These are phyloP conservation scores for Pleurotus giganteus DNA, from an alignment of 768 basidiomycete genomes.

Conservation along the genomic window DNA sequence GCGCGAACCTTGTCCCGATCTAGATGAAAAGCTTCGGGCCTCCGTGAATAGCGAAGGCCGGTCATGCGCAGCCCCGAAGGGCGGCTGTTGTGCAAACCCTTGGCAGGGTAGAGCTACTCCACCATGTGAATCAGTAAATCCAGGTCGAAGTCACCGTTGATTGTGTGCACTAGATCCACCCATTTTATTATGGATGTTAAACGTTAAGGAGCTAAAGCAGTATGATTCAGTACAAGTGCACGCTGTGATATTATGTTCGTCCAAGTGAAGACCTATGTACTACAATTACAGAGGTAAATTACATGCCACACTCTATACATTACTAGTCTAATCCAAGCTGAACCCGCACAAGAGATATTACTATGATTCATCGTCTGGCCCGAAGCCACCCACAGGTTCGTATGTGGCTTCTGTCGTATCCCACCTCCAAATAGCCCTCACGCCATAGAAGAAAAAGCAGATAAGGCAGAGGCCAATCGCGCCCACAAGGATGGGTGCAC, in stretches of 20 bases:
- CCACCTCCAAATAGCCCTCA: conserved; percentile 64
- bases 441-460: conserved; percentile 70
- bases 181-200: not conserved
- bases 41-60: conserved; percentile 8
- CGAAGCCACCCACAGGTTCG: conserved; percentile 85
- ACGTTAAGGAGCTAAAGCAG: too few relatives aligned
- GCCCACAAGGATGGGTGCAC: conserved; percentile 63
- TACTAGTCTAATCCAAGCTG: not conserved
- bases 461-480: conserved; percentile 59
- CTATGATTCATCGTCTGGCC: conserved; percentile 47
- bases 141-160: too few relatives aligned
- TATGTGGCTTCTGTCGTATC: conserved; percentile 86
- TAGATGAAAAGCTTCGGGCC: conserved; percentile 5
- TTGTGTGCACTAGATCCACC: too few relatives aligned
- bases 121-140: too few relatives aligned
- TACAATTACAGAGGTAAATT: conserved; percentile 7
- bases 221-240: too few relatives aligned
- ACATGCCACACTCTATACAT: conserved; percentile 15
- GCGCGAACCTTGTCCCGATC: not conserved
- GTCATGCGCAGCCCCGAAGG: not conserved
- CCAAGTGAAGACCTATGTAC: too few relatives aligned
- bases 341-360: not conserved
- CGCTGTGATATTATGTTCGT: too few relatives aligned
- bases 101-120: not conserved
- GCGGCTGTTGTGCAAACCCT: not conserved